phyloP scores from a whole-genome alignment of 352 stramenopile genomes.

The Plasmopara viticola region DNA sequence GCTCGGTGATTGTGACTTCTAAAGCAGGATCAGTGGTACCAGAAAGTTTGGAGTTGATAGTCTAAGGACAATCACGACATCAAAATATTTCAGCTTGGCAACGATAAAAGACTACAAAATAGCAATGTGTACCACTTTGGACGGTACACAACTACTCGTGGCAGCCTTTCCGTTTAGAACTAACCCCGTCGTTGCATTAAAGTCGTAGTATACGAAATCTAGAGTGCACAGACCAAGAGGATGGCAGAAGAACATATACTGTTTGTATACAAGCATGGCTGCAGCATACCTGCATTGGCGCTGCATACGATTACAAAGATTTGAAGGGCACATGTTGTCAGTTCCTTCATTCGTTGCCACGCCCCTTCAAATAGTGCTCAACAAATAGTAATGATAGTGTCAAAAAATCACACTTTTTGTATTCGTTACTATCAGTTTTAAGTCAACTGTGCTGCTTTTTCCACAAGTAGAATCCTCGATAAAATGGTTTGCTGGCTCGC shows the following conservation, averaged over 20 bases:
- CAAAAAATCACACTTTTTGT: no score
- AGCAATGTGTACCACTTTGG: conserved; percentile 26
- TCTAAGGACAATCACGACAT: conserved; percentile 23
- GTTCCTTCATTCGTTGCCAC: not conserved
- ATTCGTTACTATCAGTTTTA: no score
- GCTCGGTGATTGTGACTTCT: conserved; percentile 50
- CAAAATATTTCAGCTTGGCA: no score
- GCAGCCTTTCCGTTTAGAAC: conserved; percentile 71
- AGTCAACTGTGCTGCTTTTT: conserved; percentile 16
- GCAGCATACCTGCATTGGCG: not conserved
- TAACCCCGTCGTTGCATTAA: conserved; percentile 76
- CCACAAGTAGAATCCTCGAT: conserved; percentile 24
- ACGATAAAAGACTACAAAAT: no score
- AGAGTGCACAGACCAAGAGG: not conserved
- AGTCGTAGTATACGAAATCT: conserved; percentile 87
- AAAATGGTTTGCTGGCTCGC: conserved; percentile 22
- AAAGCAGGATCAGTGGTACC: conserved; percentile 43
- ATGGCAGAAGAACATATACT: not conserved
- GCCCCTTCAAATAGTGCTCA: no score
- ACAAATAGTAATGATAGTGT: no score
- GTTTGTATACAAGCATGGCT: not conserved
- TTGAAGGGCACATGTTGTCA: not conserved
- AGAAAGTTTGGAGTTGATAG: conserved; percentile 45
- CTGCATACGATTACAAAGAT: not conserved
- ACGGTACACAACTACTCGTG: conserved; percentile 63